These are phyloP conservation scores for Puccinia triticina DNA, from an alignment of 1,284 basidiomycete genomes.

Conservation along the genomic window DNA sequence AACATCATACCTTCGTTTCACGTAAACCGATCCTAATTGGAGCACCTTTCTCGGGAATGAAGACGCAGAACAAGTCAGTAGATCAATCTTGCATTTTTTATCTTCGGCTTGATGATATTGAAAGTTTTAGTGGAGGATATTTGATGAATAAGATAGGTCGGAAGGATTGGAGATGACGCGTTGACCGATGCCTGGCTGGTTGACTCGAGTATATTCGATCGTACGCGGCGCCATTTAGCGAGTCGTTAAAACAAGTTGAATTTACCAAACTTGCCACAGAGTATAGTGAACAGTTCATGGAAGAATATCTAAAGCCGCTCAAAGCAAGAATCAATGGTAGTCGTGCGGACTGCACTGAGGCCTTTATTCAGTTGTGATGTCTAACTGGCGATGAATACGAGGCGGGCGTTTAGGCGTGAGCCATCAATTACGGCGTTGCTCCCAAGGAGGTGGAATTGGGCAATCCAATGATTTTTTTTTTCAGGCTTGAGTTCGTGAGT, in stretches of 20 bases:
- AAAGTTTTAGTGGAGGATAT: too few relatives aligned
- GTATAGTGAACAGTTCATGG: constrained; percentile 85
- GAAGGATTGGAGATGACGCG: background rate
- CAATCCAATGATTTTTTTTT: background rate
- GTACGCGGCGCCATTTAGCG: background rate
- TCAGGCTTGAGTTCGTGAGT: background rate
- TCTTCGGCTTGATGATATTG: too few relatives aligned
- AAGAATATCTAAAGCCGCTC: constrained; percentile 80
- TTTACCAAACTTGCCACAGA: constrained; percentile 95
- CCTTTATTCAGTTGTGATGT: constrained; percentile 82
- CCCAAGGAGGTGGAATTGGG: background rate
- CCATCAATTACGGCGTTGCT: background rate
- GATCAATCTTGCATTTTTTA: background rate
- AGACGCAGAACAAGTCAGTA: constrained; percentile 63
- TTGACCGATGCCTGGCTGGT: background rate
- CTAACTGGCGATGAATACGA: constrained; percentile 85
- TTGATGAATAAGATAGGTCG: background rate
- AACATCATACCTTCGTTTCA: constrained; percentile 83
- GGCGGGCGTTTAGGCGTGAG: constrained; percentile 62
- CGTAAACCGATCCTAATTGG: constrained; percentile 99
- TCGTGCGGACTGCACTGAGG: constrained; percentile 70
- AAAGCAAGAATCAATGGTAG: constrained; percentile 76
- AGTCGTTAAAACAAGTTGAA: constrained; percentile 66
- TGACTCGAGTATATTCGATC: background rate
- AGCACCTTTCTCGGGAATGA: constrained; percentile 92